Base-by-base conservation (phyloP, 192 early-diverging fungal species). In the Coemansia sp. region DNA sequence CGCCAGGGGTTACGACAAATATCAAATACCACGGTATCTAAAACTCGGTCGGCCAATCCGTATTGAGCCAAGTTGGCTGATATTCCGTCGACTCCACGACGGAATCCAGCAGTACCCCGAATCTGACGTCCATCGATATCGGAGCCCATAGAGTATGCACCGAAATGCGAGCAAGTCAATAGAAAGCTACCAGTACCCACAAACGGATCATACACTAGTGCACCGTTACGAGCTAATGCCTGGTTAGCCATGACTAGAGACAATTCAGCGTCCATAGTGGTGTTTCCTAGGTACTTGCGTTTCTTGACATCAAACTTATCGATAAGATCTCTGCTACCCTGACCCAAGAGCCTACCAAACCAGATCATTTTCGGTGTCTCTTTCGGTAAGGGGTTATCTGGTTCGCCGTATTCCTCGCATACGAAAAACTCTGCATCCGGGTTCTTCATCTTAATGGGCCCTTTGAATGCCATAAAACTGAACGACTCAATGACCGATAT, bases 81-180 rank as follows among this genome's bases (percentile, higher is more conserved):
- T 60, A 95, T 87, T 52, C 86, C 84, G n/a, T 73, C 49, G 32
- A 82, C 74, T 37, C 73, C 75, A 10, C 62, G 58, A 4, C 66
- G 66, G 63, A 73, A 77, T 10, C 72, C 82, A 1, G 75, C 77
- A 50, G 93, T 94, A 7, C 97, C 97, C 21, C 97, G 84, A 52
- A 99, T 98, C 84, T 99, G 96, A 50, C 96, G 88, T 16, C 97
- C 97, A 68, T 99, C 96, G 71, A 99, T 99, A 86, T 99, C 97
- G 4, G 94, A 90, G 6, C 97, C 97, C 68, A 97, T 75, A 0
- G 95, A 94, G 70, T 83, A 92, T 0, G 94, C 89, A 26, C 97
- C 97, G 84, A 95, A 98, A 74, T 98, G 92, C 19, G 97, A 88
- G 72, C 94, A 95, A 1, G 95, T 95, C 67, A 99, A 80, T 46